These are phyloP conservation scores for Conoideocrella luteorostrata DNA, from an alignment of 2,329 filamentous ascomycete species.

Conservation along the genomic window DNA sequence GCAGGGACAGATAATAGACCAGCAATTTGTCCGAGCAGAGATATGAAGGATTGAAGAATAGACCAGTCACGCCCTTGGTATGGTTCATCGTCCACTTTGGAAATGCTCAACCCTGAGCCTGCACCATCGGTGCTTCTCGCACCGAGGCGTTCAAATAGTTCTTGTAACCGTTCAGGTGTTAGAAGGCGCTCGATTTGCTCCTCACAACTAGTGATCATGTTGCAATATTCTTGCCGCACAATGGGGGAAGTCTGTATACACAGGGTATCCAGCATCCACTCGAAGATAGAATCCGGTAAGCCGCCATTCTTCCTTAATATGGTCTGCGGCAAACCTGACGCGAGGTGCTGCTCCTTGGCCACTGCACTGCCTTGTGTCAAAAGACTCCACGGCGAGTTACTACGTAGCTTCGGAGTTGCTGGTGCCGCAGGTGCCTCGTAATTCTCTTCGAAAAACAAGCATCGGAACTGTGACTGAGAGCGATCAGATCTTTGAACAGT, in stretches of 20 bases:
- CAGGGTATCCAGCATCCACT: constrained; percentile 59
- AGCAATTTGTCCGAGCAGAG: constrained; percentile 33
- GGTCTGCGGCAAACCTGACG: constrained; percentile 55
- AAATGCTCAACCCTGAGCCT: constrained; percentile 27
- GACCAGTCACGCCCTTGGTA: constrained; percentile 39
- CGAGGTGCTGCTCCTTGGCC: constrained; percentile 51
- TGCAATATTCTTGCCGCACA: constrained; percentile 54
- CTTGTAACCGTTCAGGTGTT: constrained; percentile 37
- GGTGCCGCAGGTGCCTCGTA: constrained; percentile 19
- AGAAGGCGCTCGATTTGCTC: constrained; percentile 39
- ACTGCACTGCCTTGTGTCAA: constrained; percentile 36
- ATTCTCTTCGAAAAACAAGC: constrained; percentile 44
- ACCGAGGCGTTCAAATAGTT: constrained; percentile 54
- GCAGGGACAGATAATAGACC: constrained; percentile 26
- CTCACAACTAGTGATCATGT: constrained; percentile 40
- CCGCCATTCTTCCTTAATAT: constrained; percentile 27
- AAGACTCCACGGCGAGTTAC: constrained; percentile 39
- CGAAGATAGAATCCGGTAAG: constrained; percentile 58
- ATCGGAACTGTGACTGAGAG: constrained; percentile 28
- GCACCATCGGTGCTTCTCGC: constrained; percentile 31
- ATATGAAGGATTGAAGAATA: constrained; percentile 35
- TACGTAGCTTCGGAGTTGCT: constrained; percentile 23
- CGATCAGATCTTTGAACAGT: constrained; percentile 46
- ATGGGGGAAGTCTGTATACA: constrained; percentile 48
- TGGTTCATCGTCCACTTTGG: constrained; percentile 19